phyloP scores from a whole-genome alignment of 495 filamentous ascomycete genomes.

The Cairneyella variabilis region DNA sequence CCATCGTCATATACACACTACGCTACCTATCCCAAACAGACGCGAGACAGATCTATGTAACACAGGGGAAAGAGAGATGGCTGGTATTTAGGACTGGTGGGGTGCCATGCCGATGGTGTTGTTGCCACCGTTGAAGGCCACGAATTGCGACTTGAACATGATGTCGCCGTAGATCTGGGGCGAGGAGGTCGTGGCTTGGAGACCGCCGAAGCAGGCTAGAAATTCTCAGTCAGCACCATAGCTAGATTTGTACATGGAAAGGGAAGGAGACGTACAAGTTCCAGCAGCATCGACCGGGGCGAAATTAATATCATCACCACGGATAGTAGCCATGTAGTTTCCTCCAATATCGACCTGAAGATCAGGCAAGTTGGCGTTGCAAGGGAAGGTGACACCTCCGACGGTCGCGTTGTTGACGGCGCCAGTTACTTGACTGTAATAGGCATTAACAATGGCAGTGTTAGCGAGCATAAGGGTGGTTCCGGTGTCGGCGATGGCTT shows the following conservation, averaged over 20 bases:
- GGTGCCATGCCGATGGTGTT: conserved; percentile 56
- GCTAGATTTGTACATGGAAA: conserved; percentile 6
- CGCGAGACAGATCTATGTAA: neutral
- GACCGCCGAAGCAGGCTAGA: conserved; percentile 65
- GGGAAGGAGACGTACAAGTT: conserved; percentile 32
- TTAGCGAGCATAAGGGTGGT: conserved; percentile 71
- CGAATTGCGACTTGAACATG: conserved; percentile 76
- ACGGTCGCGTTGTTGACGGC: conserved; percentile 45
- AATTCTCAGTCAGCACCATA: conserved; percentile 5
- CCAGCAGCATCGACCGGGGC: conserved; percentile 43
- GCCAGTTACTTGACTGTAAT: conserved; percentile 60
- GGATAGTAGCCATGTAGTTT: conserved; percentile 54
- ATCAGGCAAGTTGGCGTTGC: conserved; percentile 56
- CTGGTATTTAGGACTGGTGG: conserved; percentile 31
- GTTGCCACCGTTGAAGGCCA: conserved; percentile 69
- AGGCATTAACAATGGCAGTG: conserved; percentile 51
- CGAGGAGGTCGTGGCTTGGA: conserved; percentile 57
- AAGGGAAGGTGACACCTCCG: conserved; percentile 67
- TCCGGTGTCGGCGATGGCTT: conserved; percentile 70
- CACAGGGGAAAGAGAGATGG: too few species aligned
- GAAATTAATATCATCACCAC: conserved; percentile 67
- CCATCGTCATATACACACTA: conserved; percentile 2
- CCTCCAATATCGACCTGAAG: conserved; percentile 63
- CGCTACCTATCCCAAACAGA: neutral
- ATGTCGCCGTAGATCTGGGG: conserved; percentile 76